Evolutionary conservation across 129 eudicot species (phyloP).

Genomic region (Oenanthe sinensis): DNA sequence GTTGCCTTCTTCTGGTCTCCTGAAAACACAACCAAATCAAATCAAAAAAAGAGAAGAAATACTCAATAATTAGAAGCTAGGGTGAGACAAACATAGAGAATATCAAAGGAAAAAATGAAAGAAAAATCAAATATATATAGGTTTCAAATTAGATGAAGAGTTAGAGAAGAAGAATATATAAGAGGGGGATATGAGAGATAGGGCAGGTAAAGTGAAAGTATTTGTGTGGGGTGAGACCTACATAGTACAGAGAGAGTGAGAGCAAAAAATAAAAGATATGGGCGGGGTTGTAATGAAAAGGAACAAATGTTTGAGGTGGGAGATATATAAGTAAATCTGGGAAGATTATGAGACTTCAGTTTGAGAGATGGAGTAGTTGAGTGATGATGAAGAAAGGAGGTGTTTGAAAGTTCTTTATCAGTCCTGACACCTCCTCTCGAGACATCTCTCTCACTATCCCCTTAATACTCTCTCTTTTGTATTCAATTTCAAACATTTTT

Average conservation of each 20-base stretch:
- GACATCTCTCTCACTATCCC: constrained; percentile 23
- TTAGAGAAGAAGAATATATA: constrained; percentile 5
- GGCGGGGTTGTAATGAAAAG: constrained; percentile 1
- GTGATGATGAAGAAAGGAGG: constrained; percentile 41
- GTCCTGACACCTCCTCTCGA: constrained; percentile 47
- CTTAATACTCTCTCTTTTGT: neutral
- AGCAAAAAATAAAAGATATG: constrained; percentile 21
- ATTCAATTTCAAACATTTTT: neutral
- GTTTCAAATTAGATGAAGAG: neutral
- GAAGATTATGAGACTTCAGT: constrained; percentile 40
- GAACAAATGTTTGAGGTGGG: constrained; percentile 22
- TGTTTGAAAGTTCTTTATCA: constrained; percentile 46
- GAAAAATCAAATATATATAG: neutral
- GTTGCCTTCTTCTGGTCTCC: constrained; percentile 61
- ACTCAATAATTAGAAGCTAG: neutral
- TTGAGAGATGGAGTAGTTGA: constrained; percentile 37
- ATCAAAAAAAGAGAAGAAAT: neutral
- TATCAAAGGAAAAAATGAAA: neutral
- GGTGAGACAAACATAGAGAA: neutral
- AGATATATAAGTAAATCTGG: constrained; percentile 26
- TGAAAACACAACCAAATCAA: constrained; percentile 24
- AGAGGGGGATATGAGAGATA: constrained; percentile 13
- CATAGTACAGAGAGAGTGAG: constrained; percentile 50
- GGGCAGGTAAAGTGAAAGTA: constrained; percentile 21
- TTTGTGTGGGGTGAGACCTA: constrained; percentile 27